Percentiles rank a stretch among this genome's conserved stretches.
Conservation (phyloP, 495 filamentous ascomycete genomes). For the Neurospora discreta region DNA sequence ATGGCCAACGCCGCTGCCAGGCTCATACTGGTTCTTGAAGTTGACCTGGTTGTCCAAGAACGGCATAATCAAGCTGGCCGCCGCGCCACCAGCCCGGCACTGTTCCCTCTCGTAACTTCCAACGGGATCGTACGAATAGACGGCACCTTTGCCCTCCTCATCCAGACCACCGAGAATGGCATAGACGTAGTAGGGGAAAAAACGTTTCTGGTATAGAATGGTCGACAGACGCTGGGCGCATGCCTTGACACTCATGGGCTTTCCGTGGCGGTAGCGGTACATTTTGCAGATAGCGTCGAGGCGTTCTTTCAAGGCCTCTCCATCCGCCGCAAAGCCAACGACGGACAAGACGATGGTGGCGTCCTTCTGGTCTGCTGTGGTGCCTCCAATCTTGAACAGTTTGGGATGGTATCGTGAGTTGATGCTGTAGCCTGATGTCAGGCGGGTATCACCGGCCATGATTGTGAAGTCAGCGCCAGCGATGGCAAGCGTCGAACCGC, state of each 20-base stretch:
- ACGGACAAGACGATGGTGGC: slow-evolving; percentile 82
- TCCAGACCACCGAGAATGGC: slow-evolving; percentile 90
- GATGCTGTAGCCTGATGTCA: slow-evolving; percentile 94
- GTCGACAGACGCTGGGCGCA: slow-evolving; percentile 89
- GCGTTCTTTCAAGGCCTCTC: slow-evolving; percentile 77
- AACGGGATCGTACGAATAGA: slow-evolving; percentile 96
- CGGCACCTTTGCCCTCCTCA: slow-evolving; percentile 84
- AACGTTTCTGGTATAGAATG: slow-evolving; percentile 90
- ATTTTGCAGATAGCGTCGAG: slow-evolving; percentile 88
- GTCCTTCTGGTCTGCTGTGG: slow-evolving; percentile 70
- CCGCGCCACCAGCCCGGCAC: slow-evolving; percentile 91
- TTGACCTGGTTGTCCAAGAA: slow-evolving; percentile 99
- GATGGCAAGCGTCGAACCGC: slow-evolving; percentile 92
- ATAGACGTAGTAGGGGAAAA: slow-evolving; percentile 95
- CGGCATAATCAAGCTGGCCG: slow-evolving; percentile 93
- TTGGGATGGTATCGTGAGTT: slow-evolving; percentile 90
- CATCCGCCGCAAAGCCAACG: slow-evolving; percentile 92
- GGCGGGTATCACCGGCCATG: slow-evolving; percentile 90
- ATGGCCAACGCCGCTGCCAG: slow-evolving; percentile 76
- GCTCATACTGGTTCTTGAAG: slow-evolving; percentile 96
- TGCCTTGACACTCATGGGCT: slow-evolving; percentile 81
- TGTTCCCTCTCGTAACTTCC: slow-evolving; percentile 94
- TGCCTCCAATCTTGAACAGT: slow-evolving; percentile 90
- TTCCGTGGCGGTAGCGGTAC: slow-evolving; percentile 92
- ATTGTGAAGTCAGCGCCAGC: slow-evolving; percentile 87